Evolutionary conservation across 805 yeast species (phyloP).

Genomic region (Monosporozyma aerobia): DNA sequence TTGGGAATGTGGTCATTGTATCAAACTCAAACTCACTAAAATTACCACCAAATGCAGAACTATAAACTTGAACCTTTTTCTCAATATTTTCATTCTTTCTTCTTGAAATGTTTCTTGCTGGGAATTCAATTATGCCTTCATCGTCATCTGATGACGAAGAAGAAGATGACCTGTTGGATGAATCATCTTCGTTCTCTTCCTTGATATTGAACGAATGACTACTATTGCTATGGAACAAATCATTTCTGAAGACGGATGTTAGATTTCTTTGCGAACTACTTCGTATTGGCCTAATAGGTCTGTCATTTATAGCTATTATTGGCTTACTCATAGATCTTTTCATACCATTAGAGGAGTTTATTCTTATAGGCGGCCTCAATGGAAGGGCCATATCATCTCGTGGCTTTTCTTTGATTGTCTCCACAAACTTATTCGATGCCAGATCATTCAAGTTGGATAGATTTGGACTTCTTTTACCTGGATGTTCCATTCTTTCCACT

Average conservation of each 20-base stretch:
- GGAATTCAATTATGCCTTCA: slow-evolving; percentile 1
- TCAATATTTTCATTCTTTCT: neutral
- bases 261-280: neutral
- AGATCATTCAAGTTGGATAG: neutral
- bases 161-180: neutral
- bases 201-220: neutral
- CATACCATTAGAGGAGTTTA: neutral
- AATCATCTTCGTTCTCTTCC: neutral
- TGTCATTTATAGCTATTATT: neutral
- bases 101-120: neutral
- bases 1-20: neutral
- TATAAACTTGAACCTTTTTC: neutral
- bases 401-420: neutral
- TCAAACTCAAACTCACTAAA: slow-evolving; percentile 10
- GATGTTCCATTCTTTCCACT: slow-evolving; percentile 9
- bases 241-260: neutral
- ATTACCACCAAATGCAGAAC: slow-evolving; percentile 7
- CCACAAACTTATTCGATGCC: neutral
- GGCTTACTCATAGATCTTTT: neutral
- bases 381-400: neutral
- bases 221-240: neutral
- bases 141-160: neutral
- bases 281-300: neutral
- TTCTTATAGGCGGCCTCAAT: neutral
- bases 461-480: neutral